These are phyloP conservation scores for Wallacemonas rigidus DNA, from an alignment of 208 protist species.

Conservation along the genomic window DNA sequence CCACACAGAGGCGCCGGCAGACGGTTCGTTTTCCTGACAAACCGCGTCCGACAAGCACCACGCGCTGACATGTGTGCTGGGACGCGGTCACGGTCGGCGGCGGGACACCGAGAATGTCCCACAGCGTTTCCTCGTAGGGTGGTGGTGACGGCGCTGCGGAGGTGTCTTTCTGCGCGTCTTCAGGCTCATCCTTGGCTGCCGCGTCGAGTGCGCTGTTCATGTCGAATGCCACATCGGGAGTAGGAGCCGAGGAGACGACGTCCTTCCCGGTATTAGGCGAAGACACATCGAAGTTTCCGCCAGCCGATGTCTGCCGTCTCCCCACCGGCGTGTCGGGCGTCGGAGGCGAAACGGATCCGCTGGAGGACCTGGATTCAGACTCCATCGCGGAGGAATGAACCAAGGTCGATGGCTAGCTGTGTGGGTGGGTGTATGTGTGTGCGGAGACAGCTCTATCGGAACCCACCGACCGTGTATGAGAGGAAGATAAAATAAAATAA, in stretches of 20 bases:
- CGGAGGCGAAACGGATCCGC: constrained; percentile 5
- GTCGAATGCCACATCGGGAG: neutral
- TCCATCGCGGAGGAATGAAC: neutral
- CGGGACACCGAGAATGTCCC: constrained; percentile 58
- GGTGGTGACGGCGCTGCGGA: neutral
- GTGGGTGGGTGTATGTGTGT: neutral
- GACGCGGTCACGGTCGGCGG: constrained; percentile 37
- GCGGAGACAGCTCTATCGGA: neutral
- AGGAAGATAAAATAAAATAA: constrained; percentile 4
- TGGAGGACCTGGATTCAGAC: neutral
- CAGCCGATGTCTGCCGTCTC: neutral
- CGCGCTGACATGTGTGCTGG: constrained; percentile 42
- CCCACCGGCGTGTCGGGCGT: constrained; percentile 7
- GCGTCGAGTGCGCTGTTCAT: constrained; percentile 7
- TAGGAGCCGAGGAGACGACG: neutral
- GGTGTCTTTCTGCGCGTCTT: neutral
- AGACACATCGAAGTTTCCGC: neutral
- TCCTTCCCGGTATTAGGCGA: neutral
- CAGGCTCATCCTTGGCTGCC: neutral
- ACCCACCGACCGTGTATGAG: neutral
- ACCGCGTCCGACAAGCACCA: constrained; percentile 73
- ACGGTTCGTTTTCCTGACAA: constrained; percentile 79
- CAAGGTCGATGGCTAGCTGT: neutral
- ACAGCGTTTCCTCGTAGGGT: constrained; percentile 24
- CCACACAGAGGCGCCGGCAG: constrained; percentile 57